Percentiles rank a stretch among this genome's conserved stretches.
phyloP scores from a whole-genome alignment of 2,329 filamentous ascomycete genomes.

The Rutstroemia sydowiana region DNA sequence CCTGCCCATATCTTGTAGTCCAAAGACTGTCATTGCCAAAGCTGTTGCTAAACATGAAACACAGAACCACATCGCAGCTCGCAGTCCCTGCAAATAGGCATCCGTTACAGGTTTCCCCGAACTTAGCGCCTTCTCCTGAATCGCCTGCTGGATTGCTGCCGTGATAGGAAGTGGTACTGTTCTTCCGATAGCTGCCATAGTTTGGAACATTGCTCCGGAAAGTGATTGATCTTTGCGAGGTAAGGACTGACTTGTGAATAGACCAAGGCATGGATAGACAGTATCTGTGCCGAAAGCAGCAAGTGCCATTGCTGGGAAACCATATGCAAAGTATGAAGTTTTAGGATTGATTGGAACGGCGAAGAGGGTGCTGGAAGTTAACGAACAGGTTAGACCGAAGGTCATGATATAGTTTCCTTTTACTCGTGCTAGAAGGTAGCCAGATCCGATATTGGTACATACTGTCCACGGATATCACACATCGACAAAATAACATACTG shows the following conservation, averaged over 20 bases:
- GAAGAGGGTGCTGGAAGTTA: constrained; percentile 51
- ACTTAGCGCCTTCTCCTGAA: constrained; percentile 43
- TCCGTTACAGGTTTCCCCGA: constrained; percentile 20
- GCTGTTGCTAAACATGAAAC: constrained; percentile 15
- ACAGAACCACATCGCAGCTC: constrained; percentile 22
- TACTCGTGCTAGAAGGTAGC: constrained; percentile 21
- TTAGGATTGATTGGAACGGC: constrained; percentile 52
- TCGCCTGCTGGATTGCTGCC: constrained; percentile 56
- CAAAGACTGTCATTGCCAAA: constrained; percentile 9
- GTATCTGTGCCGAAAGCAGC: constrained; percentile 60
- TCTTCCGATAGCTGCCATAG: constrained; percentile 57
- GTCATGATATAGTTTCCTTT: constrained; percentile 47
- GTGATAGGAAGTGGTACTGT: constrained; percentile 59
- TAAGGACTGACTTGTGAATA: constrained; percentile 58
- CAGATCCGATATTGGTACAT: constrained; percentile 16
- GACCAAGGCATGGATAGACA: constrained; percentile 55
- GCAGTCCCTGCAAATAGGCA: constrained; percentile 17
- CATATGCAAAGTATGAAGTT: constrained; percentile 61
- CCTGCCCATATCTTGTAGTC: constrained; percentile 24
- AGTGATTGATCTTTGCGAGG: constrained; percentile 58
- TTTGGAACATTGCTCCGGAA: constrained; percentile 61
- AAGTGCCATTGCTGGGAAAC: constrained; percentile 58
- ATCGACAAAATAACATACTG: constrained; percentile 9
- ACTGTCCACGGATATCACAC: constrained; percentile 8
- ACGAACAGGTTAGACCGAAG: constrained; percentile 34